These are phyloP conservation scores for Dalbergia cultrata DNA, from an alignment of 306 rosid genomes.

Conservation along the genomic window DNA sequence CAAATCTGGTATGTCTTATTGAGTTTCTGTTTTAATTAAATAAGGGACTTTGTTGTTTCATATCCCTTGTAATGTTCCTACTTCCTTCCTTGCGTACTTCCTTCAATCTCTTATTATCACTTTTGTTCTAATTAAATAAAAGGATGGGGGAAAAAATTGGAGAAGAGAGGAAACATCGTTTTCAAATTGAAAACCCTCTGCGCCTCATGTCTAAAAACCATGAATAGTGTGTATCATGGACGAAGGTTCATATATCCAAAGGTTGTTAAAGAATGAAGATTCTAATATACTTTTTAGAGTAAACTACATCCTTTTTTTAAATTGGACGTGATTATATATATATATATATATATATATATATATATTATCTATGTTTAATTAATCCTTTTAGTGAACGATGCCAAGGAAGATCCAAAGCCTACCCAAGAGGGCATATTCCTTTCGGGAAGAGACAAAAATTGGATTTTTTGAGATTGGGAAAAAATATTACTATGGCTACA, in stretches of 20 bases:
- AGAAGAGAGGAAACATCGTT: slow-evolving; percentile 9
- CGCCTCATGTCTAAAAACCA: slow-evolving; percentile 27
- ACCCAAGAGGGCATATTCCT: slow-evolving; percentile 39
- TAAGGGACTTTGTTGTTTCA: slow-evolving; percentile 8
- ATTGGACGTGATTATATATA: slow-evolving; percentile 9
- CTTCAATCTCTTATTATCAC: neutral
- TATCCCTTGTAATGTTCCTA: slow-evolving; percentile 33
- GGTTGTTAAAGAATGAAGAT: slow-evolving; percentile 7
- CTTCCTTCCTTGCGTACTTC: neutral
- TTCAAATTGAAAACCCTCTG: slow-evolving; percentile 21
- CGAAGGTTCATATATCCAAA: slow-evolving; percentile 40
- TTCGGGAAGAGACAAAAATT: slow-evolving; percentile 33
- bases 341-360: neutral
- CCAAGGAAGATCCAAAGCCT: slow-evolving; percentile 38
- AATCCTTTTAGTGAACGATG: slow-evolving; percentile 30
- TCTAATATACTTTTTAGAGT: slow-evolving; percentile 4
- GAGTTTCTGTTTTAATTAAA: slow-evolving; percentile 32
- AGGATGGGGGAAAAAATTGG: neutral
- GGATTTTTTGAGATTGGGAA: neutral
- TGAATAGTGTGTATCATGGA: slow-evolving; percentile 25
- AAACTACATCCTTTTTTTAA: slow-evolving; percentile 31
- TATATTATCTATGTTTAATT: neutral
- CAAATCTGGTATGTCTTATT: slow-evolving; percentile 49
- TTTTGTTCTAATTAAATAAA: neutral
- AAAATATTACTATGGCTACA: slow-evolving; percentile 18